Evolutionary conservation across 1,139 yeast genomes (phyloP), one percentile per base, ranked within the genome.

Genomic region (Lodderomyces metapsilosis): DNA sequence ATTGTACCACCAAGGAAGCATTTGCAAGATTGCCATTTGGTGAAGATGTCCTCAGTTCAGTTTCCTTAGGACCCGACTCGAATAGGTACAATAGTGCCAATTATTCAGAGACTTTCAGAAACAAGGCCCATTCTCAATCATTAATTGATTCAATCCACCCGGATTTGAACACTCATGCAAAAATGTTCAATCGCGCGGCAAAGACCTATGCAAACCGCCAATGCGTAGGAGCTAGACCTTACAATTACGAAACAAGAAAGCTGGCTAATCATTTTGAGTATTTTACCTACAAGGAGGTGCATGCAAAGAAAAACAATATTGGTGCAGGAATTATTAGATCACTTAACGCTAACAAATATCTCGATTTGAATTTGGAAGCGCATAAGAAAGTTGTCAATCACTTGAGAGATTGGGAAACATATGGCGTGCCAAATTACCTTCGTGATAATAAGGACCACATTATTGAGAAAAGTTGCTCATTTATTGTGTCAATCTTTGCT

Each of bases 261-360:
- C 52, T 56, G 38, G 54, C 44, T 5, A 38, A 44, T 12, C 23
- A 32, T 10, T 60, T 46, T 44, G 46, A 52, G 13, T 39, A 51
- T 10, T 49, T 48, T 24, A 55, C 64, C 5, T 53, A 52, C 34
- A 35, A 34, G 5, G 49, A 54, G 36, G 51, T 51, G 4, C 34
- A 40, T 15, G 43, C 49, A 17, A 47, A 55, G 23, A 52, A 56
- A 43, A 48, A 46, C 24, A 44, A 55, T 28, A 50, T 62, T 41
- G 71, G 70, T 1, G 53, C 68, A 3, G 71, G 72, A 2, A 46
- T 66, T 18, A 44, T 64, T 37, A 48, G 53, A 27, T 43, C 56
- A 25, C 53, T 66, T 43, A 46, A 54, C 27, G 45, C 50, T 39
- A 62, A 56, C 38, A 59, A 58, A n/a, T 66, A 39, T 46, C 53